phyloP scores from a whole-genome alignment of 495 filamentous ascomycete genomes.

The Viridothelium virens region DNA sequence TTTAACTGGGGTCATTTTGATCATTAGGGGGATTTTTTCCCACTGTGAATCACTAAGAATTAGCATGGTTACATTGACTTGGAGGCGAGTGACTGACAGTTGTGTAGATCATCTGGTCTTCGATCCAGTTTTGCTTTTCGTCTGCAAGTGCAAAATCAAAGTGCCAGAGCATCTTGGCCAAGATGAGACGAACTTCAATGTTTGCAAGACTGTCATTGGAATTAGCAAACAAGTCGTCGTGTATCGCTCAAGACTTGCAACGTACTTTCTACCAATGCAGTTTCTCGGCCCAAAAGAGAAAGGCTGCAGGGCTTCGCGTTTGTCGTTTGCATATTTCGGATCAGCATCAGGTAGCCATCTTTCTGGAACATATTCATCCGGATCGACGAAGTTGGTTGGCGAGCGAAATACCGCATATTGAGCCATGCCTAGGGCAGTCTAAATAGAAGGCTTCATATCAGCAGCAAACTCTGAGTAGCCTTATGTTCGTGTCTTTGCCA shows the following conservation, averaged over 20 bases:
- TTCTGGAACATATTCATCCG: constrained; percentile 40
- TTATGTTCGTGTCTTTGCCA: neutral
- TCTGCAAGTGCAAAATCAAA: constrained; percentile 44
- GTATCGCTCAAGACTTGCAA: neutral
- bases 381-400: constrained; percentile 35
- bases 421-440: constrained; percentile 36
- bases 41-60: constrained; percentile 5
- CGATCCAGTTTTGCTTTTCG: constrained; percentile 34
- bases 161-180: constrained; percentile 45
- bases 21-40: constrained; percentile 27
- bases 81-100: constrained; percentile 1
- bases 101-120: constrained; percentile 35
- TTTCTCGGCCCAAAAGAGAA: constrained; percentile 29
- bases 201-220: constrained; percentile 38
- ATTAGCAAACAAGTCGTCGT: neutral
- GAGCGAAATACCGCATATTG: constrained; percentile 38
- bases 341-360: constrained; percentile 37
- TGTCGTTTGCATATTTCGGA: constrained; percentile 24
- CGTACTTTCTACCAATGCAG: constrained; percentile 31
- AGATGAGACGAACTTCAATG: constrained; percentile 45
- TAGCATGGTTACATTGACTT: neutral
- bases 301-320: constrained; percentile 19
- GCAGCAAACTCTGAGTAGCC: constrained; percentile 15
- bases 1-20: constrained; percentile 17
- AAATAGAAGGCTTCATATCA: neutral